These are phyloP conservation scores for Penicillium bovifimosum DNA, from an alignment of 495 filamentous ascomycete genomes.

Conservation along the genomic window DNA sequence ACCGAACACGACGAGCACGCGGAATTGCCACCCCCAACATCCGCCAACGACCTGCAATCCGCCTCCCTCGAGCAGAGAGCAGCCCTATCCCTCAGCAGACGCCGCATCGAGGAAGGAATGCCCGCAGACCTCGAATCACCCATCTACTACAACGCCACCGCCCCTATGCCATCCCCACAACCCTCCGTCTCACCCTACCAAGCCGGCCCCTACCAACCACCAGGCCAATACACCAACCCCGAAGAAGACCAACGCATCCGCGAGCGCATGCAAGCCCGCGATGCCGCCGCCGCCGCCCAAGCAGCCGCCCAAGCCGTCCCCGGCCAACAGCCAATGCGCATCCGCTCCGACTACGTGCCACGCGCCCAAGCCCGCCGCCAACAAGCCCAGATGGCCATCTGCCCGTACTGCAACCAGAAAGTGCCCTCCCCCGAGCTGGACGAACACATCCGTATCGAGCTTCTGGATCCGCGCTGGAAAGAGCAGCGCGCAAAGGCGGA, in stretches of 20 bases:
- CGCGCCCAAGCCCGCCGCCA: conserved; percentile 65
- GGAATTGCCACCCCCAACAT: conserved; percentile 82
- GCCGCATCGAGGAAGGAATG: conserved; percentile 94
- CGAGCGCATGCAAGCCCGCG: conserved; percentile 61
- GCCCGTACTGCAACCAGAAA: conserved; percentile 89
- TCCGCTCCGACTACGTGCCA: conserved; percentile 87
- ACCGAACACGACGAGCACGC: conserved; percentile 81
- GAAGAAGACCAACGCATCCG: conserved; percentile 64
- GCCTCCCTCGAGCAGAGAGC: conserved; percentile 93
- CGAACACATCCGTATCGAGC: conserved; percentile 92
- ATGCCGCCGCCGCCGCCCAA: conserved; percentile 71
- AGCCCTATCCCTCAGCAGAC: conserved; percentile 73
- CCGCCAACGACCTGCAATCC: conserved; percentile 83
- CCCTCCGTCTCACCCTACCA: conserved; percentile 31
- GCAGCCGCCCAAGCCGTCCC: conserved; percentile 63
- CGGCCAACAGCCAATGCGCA: conserved; percentile 72
- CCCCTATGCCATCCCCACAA: conserved; percentile 17
- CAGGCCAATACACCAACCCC: conserved; percentile 44
- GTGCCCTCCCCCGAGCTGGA: conserved; percentile 83
- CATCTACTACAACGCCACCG: conserved; percentile 50
- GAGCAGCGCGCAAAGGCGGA: conserved; percentile 88
- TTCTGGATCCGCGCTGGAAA: conserved; percentile 93
- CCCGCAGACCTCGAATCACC: conserved; percentile 66
- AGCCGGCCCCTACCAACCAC: conserved; percentile 34
- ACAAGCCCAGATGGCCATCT: conserved; percentile 67